Evolutionary conservation across 75 land plant species (phyloP), one percentile per base, ranked within the genome.

Genomic region (Picea sitchensis): DNA sequence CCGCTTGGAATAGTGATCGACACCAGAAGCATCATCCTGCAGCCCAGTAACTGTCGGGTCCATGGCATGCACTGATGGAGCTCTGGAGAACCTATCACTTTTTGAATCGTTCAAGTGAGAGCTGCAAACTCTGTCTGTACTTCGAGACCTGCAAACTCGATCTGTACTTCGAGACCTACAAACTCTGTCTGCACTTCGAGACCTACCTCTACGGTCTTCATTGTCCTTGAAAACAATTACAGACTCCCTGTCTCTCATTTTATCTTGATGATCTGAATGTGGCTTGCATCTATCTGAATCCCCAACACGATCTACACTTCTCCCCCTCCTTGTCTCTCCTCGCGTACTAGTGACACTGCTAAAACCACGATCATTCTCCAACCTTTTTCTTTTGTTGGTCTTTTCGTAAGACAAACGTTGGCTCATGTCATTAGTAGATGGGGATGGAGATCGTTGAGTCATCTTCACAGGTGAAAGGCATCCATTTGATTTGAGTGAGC

Each of bases 31-130:
- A 73, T 73, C 76, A 26, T 73, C 76, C 58, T 73, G 51, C 51
- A 4, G 58, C 44, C 44, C 71, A 36, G 20, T 38, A 34, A 12
- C 71, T 67, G 41, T 67, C 0, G 44, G 36, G 18, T 67, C 36
- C 41, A 36, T 38, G 44, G 30, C 76, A 51, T 73, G 54, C 44
- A 51, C 58, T 38, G 76, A 73, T 38, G 26, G 31, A 73, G 58
- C 58, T 73, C 76, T 51, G 31, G 76, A 73, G 58, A 73, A 54
- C 76, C 76, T 51, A 54, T 73, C 76, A 73, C 11, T 73, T 51
- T 38, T 73, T 73, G 75, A 21, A 23, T 73, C 44, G 4, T 73
- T 26, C 44, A 51, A 47, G 13, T 73, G 41, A 47, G 58, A 18
- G 5, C 9, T 73, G 58, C 76, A 54, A 26, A 26, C 54, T 21